These are phyloP conservation scores for Pelargonium citronellum DNA, from an alignment of 441 rosid genomes.

Conservation along the genomic window DNA sequence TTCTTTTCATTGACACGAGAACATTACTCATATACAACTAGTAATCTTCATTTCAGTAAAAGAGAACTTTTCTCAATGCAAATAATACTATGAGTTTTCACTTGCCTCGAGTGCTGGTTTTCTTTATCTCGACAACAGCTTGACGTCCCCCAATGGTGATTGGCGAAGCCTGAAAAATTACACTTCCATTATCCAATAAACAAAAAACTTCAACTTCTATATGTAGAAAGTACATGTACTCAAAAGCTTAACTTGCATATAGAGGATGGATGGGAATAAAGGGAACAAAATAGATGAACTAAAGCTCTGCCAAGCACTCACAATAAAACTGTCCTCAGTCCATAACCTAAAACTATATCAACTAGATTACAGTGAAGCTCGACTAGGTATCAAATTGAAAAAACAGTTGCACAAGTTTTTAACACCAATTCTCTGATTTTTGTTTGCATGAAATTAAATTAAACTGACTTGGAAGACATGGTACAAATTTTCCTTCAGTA, in stretches of 20 bases:
- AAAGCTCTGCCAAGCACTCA: too few relatives aligned
- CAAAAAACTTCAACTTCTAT: background rate
- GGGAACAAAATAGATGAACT: too few relatives aligned
- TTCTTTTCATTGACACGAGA: background rate
- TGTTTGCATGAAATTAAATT: too few relatives aligned
- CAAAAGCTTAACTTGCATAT: background rate
- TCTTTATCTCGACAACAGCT: slow-evolving; percentile 51
- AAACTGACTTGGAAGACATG: too few relatives aligned
- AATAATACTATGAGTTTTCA: slow-evolving; percentile 1
- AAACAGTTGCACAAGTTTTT: too few relatives aligned
- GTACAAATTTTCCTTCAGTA: too few relatives aligned
- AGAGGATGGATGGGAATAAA: too few relatives aligned
- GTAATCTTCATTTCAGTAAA: background rate
- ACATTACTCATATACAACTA: background rate
- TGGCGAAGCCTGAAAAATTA: slow-evolving; percentile 56
- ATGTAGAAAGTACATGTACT: background rate
- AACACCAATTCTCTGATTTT: too few relatives aligned
- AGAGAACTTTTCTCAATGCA: background rate
- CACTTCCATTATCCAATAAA: background rate
- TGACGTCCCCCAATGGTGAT: slow-evolving; percentile 39
- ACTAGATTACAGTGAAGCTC: too few relatives aligned
- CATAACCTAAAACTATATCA: too few relatives aligned
- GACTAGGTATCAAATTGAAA: too few relatives aligned
- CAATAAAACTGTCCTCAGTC: too few relatives aligned
- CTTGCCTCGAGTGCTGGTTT: slow-evolving; percentile 46